These are phyloP conservation scores for Salvia splendens DNA, from an alignment of 257 asterid species.

Conservation along the genomic window DNA sequence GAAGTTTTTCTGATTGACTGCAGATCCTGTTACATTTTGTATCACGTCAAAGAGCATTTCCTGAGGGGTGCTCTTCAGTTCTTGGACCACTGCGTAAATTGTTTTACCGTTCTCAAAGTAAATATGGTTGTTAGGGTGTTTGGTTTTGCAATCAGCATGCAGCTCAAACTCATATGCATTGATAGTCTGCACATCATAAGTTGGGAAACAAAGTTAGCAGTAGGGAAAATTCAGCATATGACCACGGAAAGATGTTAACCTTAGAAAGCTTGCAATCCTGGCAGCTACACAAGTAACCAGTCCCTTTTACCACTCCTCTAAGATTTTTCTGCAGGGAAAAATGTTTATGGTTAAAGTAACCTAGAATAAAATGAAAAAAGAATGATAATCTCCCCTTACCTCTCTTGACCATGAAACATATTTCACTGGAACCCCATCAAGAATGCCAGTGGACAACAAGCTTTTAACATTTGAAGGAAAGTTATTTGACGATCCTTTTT, in stretches of 20 bases:
- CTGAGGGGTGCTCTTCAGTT: constrained; percentile 67
- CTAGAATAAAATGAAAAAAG: neutral
- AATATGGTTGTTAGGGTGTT: constrained; percentile 81
- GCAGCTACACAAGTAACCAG: constrained; percentile 74
- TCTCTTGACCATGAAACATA: constrained; percentile 88
- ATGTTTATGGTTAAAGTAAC: constrained; percentile 10
- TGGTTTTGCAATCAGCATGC: constrained; percentile 81
- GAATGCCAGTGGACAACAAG: constrained; percentile 74
- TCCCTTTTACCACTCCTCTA: constrained; percentile 66
- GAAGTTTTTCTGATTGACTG: constrained; percentile 60
- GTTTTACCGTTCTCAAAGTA: constrained; percentile 76
- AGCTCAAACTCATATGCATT: constrained; percentile 79
- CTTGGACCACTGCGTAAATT: constrained; percentile 69
- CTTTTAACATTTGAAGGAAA: constrained; percentile 78
- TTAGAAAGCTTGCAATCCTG: constrained; percentile 65
- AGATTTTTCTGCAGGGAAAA: constrained; percentile 61
- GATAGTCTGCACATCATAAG: constrained; percentile 45
- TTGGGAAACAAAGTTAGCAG: constrained; percentile 23
- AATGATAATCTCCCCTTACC: constrained; percentile 43
- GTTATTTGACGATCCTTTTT: constrained; percentile 46
- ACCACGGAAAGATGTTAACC: constrained; percentile 38
- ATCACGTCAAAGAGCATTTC: constrained; percentile 60
- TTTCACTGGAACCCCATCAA: constrained; percentile 88
- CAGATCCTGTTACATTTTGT: constrained; percentile 56
- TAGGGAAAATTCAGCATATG: constrained; percentile 10